Conservation (phyloP, 257 asterid genomes). For the Fraxinus anomala region DNA sequence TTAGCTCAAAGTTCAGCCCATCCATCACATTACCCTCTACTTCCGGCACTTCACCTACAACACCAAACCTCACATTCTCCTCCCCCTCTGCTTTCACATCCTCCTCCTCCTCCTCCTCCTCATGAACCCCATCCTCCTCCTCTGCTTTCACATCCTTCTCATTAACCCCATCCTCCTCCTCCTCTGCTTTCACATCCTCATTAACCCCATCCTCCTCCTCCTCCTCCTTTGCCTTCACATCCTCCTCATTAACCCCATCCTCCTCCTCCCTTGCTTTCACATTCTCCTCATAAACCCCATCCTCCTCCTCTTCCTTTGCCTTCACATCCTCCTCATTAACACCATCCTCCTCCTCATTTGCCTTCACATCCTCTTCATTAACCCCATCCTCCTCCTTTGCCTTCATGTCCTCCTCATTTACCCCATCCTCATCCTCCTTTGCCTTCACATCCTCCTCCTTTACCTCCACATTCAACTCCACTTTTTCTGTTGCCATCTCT, state of each 20-base stretch:
- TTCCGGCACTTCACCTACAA: slow-evolving; percentile 20
- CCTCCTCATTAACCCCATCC: too few species aligned
- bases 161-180: too few species aligned
- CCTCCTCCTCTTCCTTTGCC: too few species aligned
- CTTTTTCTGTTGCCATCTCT: slow-evolving; percentile 22
- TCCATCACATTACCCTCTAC: slow-evolving; percentile 24
- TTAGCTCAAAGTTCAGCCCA: slow-evolving; percentile 67
- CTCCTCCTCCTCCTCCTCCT: neutral
- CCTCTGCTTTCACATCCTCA: slow-evolving; percentile 18
- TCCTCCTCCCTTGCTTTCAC: too few species aligned
- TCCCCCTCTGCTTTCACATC: slow-evolving; percentile 13
- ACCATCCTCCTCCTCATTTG: neutral
- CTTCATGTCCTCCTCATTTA: too few species aligned
- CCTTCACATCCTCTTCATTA: slow-evolving; percentile 10
- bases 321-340: too few species aligned
- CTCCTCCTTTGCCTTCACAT: too few species aligned
- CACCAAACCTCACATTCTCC: slow-evolving; percentile 14
- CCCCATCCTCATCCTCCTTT: too few species aligned
- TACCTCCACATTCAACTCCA: slow-evolving; percentile 33
- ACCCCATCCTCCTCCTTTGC: neutral
- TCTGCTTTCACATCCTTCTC: neutral
- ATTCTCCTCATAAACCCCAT: too few species aligned
- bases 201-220: slow-evolving; percentile 19
- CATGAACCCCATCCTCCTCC: slow-evolving; percentile 22
- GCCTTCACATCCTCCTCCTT: neutral